These are phyloP conservation scores for Penicillium sp. DNA, from an alignment of 2,329 filamentous ascomycete genomes.

Conservation along the genomic window DNA sequence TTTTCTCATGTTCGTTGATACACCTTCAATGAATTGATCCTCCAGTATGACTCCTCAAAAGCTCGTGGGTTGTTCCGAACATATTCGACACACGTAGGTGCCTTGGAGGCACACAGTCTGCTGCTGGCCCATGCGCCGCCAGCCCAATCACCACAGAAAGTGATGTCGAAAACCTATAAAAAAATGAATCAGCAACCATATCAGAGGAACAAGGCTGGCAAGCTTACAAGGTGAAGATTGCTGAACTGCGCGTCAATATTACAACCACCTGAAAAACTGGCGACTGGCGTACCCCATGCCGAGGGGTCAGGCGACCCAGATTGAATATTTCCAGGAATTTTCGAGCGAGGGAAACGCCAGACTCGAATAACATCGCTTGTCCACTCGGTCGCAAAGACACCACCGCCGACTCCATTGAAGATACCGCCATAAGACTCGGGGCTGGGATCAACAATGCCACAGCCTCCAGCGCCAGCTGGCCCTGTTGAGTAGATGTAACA, in stretches of 20 bases:
- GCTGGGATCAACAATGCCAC: constrained; percentile 55
- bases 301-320: constrained; percentile 62
- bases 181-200: not conserved
- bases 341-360: constrained; percentile 75
- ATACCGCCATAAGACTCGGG: constrained; percentile 61
- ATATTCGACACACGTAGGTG: constrained; percentile 67
- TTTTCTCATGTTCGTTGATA: constrained; percentile 43
- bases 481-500: constrained; percentile 55
- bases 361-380: constrained; percentile 69
- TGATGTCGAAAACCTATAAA: constrained; percentile 62
- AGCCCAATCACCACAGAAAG: constrained; percentile 88
- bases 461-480: constrained; percentile 57
- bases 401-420: constrained; percentile 70
- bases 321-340: constrained; percentile 64
- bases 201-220: not conserved
- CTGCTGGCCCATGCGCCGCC: constrained; percentile 62
- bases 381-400: constrained; percentile 77
- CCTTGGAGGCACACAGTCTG: constrained; percentile 62
- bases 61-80: constrained; percentile 69
- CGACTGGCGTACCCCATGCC: constrained; percentile 68
- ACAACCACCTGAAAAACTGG: constrained; percentile 69
- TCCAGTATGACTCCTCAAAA: constrained; percentile 75
- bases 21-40: constrained; percentile 69
- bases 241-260: constrained; percentile 70
- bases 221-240: constrained; percentile 64